Percentiles rank a stretch among this genome's conserved stretches.
These are phyloP conservation scores for Pichia nakasei DNA, from an alignment of 805 yeast genomes.

Conservation along the genomic window DNA sequence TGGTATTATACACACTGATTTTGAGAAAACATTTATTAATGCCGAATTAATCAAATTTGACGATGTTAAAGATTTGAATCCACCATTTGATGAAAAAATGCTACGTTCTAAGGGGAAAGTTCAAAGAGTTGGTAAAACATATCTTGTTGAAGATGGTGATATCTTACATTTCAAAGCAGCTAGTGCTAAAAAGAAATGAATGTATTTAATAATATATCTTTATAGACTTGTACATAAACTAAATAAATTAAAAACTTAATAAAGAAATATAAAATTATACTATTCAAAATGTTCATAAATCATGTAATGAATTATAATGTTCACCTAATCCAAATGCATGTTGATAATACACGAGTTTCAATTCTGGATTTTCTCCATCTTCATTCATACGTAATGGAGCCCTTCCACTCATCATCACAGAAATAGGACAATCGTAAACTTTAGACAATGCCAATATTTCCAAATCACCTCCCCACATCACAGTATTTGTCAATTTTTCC, in stretches of 20 bases:
- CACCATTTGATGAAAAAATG: conserved; percentile 61
- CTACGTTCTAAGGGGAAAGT: conserved; percentile 87
- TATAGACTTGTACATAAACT: no score
- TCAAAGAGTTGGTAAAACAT: conserved; percentile 86
- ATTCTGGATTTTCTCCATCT: conserved; percentile 40
- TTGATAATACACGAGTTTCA: conserved; percentile 73
- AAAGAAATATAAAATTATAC: no score
- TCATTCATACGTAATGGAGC: conserved; percentile 58
- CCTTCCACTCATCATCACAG: conserved; percentile 70
- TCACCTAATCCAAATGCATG: conserved; percentile 88
- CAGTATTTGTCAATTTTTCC: conserved; percentile 57
- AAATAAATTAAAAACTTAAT: no score
- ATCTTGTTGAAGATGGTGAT: conserved; percentile 93
- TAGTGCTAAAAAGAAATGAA: conserved; percentile 28
- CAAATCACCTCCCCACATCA: conserved; percentile 95
- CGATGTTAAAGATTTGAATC: conserved; percentile 59
- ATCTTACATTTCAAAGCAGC: conserved; percentile 88
- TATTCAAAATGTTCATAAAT: conserved; percentile 7
- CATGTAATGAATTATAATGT: conserved; percentile 74
- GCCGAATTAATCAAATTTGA: conserved; percentile 87
- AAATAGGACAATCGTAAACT: conserved; percentile 64
- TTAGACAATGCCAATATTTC: conserved; percentile 78
- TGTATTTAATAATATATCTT: no score
- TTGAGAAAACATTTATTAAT: conserved; percentile 88
- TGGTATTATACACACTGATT: conserved; percentile 93